Evolutionary conservation across 192 early-diverging fungal genomes (phyloP).

Genomic region (Coemansia sp.): DNA sequence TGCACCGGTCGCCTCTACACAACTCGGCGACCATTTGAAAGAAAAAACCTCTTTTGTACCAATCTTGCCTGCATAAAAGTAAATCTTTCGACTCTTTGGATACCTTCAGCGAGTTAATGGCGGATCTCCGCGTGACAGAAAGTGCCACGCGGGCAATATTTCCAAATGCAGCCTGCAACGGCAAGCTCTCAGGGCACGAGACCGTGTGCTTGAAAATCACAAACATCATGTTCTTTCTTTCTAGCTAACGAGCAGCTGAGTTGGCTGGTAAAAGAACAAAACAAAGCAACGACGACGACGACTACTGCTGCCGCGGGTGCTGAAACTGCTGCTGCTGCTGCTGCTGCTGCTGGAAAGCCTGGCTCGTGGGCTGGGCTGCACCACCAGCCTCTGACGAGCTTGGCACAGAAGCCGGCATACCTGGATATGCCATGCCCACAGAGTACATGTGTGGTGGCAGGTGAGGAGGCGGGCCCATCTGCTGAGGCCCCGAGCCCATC

Average conservation of each 20-base stretch:
- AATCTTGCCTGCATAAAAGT: background rate
- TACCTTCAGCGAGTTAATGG: no score
- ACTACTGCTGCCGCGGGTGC: background rate
- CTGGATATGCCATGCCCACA: constrained; percentile 10
- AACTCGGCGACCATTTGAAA: constrained; percentile 7
- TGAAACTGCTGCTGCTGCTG: constrained; percentile 7
- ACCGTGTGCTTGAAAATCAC: no score
- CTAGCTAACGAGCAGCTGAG: no score
- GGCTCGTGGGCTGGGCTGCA: constrained; percentile 3
- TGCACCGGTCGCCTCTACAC: constrained; percentile 22
- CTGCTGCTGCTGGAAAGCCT: constrained; percentile 13
- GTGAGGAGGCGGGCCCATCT: constrained; percentile 9
- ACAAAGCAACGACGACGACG: no score
- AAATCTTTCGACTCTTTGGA: background rate
- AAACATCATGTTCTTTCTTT: no score
- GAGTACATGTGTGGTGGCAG: constrained; percentile 26
- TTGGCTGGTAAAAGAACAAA: background rate
- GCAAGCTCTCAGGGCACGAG: no score
- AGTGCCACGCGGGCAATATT: background rate
- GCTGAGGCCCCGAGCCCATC: constrained; percentile 22
- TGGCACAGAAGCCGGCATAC: background rate
- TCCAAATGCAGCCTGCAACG: background rate
- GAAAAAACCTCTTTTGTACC: background rate
- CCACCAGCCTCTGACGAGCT: background rate
- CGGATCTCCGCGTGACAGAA: no score